Evolutionary conservation across 148 eudicot species (phyloP).

Genomic region (Rhododendron ovatum): DNA sequence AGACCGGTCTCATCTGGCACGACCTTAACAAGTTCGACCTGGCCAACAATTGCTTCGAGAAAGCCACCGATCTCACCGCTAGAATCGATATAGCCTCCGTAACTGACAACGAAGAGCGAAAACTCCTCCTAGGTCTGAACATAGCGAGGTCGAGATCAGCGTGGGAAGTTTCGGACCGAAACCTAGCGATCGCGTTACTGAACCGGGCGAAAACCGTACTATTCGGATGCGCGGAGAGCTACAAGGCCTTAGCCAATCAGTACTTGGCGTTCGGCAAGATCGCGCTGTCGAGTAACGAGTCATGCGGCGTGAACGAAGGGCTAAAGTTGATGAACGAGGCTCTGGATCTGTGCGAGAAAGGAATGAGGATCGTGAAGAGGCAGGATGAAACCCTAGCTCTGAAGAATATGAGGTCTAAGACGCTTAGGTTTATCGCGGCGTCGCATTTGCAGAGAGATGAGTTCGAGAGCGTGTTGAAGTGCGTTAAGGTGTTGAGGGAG

Average conservation of each 20-base stretch:
- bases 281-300: conserved; percentile 39
- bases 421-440: conserved; percentile 87
- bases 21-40: conserved; percentile 51
- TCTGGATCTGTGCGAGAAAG: conserved; percentile 76
- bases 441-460: conserved; percentile 81
- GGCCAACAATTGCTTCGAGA: conserved; percentile 76
- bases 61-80: conserved; percentile 62
- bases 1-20: conserved; percentile 75
- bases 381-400: conserved; percentile 53
- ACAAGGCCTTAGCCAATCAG: conserved; percentile 55
- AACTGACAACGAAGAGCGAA: conserved; percentile 64
- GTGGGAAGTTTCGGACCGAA: conserved; percentile 75
- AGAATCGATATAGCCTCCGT: conserved; percentile 40
- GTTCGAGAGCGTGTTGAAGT: conserved; percentile 84
- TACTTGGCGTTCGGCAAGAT: conserved; percentile 63
- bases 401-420: conserved; percentile 50
- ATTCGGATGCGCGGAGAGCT: conserved; percentile 51
- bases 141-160: conserved; percentile 74
- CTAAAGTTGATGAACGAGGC: conserved; percentile 85
- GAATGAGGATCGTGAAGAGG: conserved; percentile 61
- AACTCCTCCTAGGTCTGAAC: conserved; percentile 56
- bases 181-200: conserved; percentile 55
- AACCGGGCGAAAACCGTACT: conserved; percentile 67
- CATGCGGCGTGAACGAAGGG: conserved; percentile 45
- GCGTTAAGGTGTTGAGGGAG: conserved; percentile 83